These are phyloP conservation scores for Globisporangium cylindrosporum DNA, from an alignment of 352 stramenopile genomes.

Conservation along the genomic window DNA sequence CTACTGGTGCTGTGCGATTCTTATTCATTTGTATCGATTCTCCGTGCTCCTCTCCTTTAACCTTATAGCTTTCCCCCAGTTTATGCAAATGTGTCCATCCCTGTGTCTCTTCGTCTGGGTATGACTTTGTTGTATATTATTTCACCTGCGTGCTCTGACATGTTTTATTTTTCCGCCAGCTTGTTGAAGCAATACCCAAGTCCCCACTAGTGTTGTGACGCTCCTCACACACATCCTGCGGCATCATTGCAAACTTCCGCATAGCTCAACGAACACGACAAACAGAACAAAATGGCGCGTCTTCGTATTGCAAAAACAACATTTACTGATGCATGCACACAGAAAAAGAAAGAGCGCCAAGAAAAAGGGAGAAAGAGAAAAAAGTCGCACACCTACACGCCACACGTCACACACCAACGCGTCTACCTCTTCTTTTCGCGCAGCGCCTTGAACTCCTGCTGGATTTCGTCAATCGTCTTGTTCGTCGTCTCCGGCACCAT, in stretches of 20 bases:
- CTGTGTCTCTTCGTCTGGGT: too few species aligned
- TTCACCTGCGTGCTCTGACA: background rate
- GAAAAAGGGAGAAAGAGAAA: background rate
- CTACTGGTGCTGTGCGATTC: background rate
- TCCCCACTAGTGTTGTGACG: background rate
- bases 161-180: background rate
- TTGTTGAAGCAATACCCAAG: background rate
- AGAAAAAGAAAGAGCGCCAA: too few species aligned
- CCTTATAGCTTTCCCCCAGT: background rate
- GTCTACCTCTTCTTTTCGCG: conserved; percentile 13
- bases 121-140: background rate
- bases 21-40: background rate
- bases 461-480: conserved; percentile 59
- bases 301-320: background rate
- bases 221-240: background rate
- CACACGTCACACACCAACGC: too few species aligned
- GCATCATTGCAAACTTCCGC: too few species aligned
- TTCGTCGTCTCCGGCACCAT: conserved; percentile 47
- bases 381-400: background rate
- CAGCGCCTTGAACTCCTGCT: conserved; percentile 31
- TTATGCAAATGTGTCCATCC: background rate
- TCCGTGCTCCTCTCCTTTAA: background rate
- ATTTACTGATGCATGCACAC: background rate
- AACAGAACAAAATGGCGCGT: background rate
- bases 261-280: background rate